phyloP scores from a whole-genome alignment of 2,329 filamentous ascomycete species.

The Endocalyx cinctus region DNA sequence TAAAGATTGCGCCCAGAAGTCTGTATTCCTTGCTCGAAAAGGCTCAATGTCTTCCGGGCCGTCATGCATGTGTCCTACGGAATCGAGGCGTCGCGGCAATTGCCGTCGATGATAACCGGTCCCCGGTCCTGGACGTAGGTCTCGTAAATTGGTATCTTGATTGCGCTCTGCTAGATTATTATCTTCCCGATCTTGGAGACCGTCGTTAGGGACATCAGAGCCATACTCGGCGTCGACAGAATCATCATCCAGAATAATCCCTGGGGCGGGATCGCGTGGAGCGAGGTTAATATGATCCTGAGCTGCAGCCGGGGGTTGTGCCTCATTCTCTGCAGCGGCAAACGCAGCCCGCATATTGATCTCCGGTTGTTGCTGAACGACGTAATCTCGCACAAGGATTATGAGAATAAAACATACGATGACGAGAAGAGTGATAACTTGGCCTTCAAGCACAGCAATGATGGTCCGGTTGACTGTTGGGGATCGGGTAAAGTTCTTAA shows the following conservation, averaged over 20 bases:
- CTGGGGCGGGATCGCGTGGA: conserved; percentile 5
- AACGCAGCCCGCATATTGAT: conserved; percentile 74
- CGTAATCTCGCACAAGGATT: conserved; percentile 94
- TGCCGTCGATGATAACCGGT: not conserved
- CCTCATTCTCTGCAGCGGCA: conserved; percentile 42
- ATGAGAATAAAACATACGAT: conserved; percentile 95
- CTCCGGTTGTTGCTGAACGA: conserved; percentile 94
- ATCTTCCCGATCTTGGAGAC: not conserved
- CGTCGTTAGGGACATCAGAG: not conserved
- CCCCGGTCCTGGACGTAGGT: no score
- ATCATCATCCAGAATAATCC: conserved; percentile 13
- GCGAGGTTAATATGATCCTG: conserved; percentile 12
- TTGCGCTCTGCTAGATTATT: not conserved
- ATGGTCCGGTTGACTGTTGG: conserved; percentile 71
- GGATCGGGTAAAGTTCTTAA: conserved; percentile 62
- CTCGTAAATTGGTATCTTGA: no score
- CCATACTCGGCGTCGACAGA: conserved; percentile 9
- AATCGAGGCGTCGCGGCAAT: not conserved
- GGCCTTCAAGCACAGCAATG: conserved; percentile 83
- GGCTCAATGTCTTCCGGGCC: not conserved
- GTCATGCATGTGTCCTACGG: not conserved
- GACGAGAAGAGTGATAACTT: conserved; percentile 86
- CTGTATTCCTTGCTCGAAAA: not conserved
- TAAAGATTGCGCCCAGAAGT: not conserved
- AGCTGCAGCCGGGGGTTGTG: conserved; percentile 11